These are phyloP conservation scores for Kwoniella sp. DNA, from an alignment of 768 basidiomycete species.

Conservation along the genomic window DNA sequence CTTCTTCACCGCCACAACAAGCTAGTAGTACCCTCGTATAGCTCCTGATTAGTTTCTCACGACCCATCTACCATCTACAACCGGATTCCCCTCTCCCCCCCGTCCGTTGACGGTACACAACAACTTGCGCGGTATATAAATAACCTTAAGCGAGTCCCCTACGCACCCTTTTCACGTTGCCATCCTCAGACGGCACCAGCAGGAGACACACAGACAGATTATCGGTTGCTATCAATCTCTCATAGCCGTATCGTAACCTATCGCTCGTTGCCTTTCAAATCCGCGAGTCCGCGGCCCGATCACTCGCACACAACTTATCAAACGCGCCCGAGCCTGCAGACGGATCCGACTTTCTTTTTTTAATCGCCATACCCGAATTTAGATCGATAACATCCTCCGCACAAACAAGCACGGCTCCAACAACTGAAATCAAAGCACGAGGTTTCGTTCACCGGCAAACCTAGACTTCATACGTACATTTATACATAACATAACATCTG, in stretches of 20 bases:
- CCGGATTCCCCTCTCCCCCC: not conserved
- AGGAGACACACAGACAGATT: too few species aligned
- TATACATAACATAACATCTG: not conserved
- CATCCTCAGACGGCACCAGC: too few species aligned
- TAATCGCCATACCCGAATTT: not conserved
- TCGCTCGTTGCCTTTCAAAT: too few species aligned
- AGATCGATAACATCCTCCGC: not conserved
- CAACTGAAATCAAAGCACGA: not conserved
- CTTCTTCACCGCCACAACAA: too few species aligned
- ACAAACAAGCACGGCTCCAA: not conserved
- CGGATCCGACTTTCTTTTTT: not conserved
- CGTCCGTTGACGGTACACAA: not conserved
- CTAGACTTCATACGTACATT: not conserved
- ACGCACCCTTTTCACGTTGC: constrained; percentile 3
- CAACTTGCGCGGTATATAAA: not conserved
- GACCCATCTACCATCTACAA: not conserved
- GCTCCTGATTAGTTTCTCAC: not conserved
- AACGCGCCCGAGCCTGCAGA: not conserved
- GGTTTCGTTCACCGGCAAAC: not conserved
- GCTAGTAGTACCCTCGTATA: too few species aligned
- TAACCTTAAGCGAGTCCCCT: constrained; percentile 3
- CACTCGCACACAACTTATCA: not conserved
- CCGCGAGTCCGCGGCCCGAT: constrained; percentile 1
- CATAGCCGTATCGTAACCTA: not conserved
- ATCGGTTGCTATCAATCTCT: too few species aligned